Conservation (phyloP, 108 stramenopile species). For the Cylindrotheca closterium region DNA sequence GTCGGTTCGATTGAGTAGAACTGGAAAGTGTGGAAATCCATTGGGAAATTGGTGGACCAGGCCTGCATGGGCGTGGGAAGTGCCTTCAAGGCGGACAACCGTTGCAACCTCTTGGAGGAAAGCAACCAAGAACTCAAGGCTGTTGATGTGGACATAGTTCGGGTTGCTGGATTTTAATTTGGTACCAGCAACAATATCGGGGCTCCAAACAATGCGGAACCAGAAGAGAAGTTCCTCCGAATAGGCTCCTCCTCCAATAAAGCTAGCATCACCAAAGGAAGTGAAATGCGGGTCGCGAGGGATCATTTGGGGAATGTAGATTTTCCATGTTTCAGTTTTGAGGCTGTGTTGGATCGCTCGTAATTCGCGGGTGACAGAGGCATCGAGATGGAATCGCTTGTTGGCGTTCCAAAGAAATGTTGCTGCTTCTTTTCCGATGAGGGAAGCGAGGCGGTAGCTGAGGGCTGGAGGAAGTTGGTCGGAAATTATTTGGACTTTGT, state of each 20-base stretch:
- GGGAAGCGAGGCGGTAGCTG: background rate
- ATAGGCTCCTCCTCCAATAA: background rate
- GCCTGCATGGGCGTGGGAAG: too few species aligned
- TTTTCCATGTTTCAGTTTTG: background rate
- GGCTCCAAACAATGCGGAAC: background rate
- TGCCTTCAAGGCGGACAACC: background rate
- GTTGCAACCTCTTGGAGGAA: background rate
- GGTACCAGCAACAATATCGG: background rate
- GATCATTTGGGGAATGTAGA: background rate
- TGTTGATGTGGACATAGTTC: constrained; percentile 4
- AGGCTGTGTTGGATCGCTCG: background rate
- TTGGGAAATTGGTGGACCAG: background rate
- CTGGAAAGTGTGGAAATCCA: background rate
- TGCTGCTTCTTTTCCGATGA: background rate
- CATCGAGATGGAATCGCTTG: background rate
- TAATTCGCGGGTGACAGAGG: background rate
- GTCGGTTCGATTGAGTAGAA: background rate
- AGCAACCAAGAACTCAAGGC: constrained; percentile 4
- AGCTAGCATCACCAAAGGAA: background rate
- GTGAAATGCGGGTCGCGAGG: constrained; percentile 2
- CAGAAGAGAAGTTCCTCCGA: background rate
- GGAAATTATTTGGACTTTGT: background rate
- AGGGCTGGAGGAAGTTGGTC: background rate
- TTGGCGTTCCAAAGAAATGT: background rate
- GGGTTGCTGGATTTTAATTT: background rate